Evolutionary conservation across 257 asterid genomes (phyloP).

Genomic region (Solanum etuberosum): DNA sequence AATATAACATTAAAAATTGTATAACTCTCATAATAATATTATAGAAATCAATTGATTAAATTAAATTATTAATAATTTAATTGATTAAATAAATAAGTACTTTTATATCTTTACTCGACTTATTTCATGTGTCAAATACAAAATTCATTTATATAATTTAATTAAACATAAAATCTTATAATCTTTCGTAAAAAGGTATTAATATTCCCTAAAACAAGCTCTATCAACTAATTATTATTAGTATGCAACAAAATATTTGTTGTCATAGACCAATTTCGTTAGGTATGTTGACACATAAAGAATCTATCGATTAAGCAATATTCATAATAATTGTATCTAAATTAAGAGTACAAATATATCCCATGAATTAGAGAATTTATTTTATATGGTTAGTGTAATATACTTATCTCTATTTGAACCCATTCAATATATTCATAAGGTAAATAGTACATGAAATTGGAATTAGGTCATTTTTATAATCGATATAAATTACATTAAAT

Average conservation of each 20-base stretch:
- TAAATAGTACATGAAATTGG: not conserved
- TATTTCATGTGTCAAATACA: not conserved
- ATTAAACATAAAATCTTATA: too few species aligned
- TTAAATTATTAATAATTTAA: too few species aligned
- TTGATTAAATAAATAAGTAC: too few species aligned
- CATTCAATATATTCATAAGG: not conserved
- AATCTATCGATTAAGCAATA: not conserved
- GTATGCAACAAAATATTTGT: not conserved
- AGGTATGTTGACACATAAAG: not conserved
- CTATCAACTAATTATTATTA: not conserved
- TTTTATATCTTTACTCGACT: too few species aligned
- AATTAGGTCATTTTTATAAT: not conserved
- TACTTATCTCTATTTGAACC: not conserved
- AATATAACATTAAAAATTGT: not conserved
- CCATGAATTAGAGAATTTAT: not conserved
- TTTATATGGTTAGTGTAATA: not conserved
- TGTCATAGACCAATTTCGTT: not conserved
- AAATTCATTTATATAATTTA: too few species aligned
- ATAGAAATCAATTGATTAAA: not conserved
- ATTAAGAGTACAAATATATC: not conserved
- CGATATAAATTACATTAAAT: not conserved
- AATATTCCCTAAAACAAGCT: not conserved
- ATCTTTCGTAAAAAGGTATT: too few species aligned
- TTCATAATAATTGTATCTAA: not conserved
- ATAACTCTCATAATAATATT: too few species aligned